These are phyloP conservation scores for Achaetomiella virescens DNA, from an alignment of 495 filamentous ascomycete genomes.

Conservation along the genomic window DNA sequence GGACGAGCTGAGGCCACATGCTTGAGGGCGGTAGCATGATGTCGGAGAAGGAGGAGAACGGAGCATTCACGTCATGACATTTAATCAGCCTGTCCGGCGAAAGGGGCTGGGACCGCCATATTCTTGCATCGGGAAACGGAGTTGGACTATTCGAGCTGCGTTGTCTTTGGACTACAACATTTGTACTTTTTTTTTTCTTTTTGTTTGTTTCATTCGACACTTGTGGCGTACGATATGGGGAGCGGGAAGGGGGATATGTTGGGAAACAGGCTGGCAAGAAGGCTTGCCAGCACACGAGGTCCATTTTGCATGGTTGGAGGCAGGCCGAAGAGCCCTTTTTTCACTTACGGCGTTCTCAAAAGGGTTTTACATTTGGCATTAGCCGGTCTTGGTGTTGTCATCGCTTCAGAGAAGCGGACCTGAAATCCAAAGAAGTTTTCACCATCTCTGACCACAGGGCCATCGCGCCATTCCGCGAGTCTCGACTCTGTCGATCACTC, in stretches of 20 bases:
- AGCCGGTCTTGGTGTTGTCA: background rate
- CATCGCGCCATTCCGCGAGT: no score
- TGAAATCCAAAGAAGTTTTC: background rate
- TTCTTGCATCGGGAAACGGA: slow-evolving; percentile 9
- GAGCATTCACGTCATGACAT: background rate
- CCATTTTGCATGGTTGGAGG: background rate
- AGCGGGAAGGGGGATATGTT: background rate
- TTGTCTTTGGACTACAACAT: background rate
- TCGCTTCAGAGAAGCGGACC: background rate
- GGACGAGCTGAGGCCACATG: slow-evolving; percentile 14
- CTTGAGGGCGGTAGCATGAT: background rate
- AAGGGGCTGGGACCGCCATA: background rate
- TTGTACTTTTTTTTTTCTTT: background rate
- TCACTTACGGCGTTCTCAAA: slow-evolving; percentile 6
- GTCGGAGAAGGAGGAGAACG: background rate
- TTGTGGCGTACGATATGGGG: background rate
- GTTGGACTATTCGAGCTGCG: background rate
- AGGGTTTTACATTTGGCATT: background rate
- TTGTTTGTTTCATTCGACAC: background rate
- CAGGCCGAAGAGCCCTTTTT: background rate
- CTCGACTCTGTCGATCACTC: no score
- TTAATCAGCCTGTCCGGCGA: background rate
- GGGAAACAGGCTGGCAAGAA: background rate
- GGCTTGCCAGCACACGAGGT: background rate
- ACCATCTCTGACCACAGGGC: background rate